Conservation (phyloP, 495 filamentous ascomycete genomes). For the Podospora pseudopauciseta region DNA sequence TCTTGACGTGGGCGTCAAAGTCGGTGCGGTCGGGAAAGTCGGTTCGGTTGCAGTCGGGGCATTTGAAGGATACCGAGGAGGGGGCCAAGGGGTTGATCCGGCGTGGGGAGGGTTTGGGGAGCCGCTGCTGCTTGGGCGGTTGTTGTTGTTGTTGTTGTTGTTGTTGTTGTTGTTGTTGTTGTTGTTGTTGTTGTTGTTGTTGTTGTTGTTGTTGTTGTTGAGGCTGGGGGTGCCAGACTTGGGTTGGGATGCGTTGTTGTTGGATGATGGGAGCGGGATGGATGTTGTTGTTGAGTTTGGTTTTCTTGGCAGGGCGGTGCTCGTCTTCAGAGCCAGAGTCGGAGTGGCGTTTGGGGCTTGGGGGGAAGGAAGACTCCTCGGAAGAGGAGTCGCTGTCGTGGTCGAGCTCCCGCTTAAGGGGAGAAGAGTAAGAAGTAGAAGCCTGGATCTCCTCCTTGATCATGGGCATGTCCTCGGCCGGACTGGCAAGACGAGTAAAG, state of each 20-base stretch:
- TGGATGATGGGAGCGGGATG: neutral
- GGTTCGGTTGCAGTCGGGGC: slow-evolving; percentile 24
- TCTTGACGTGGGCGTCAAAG: slow-evolving; percentile 49
- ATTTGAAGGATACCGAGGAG: slow-evolving; percentile 13
- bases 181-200: neutral
- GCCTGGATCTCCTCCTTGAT: slow-evolving; percentile 36
- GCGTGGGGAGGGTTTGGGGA: neutral
- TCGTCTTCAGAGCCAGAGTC: slow-evolving; percentile 16
- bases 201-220: neutral
- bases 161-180: neutral
- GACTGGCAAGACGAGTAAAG: neutral
- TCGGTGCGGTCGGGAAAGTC: slow-evolving; percentile 38
- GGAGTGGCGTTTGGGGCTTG: slow-evolving; percentile 27
- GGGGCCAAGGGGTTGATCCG: neutral
- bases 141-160: neutral
- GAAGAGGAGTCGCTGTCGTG: slow-evolving; percentile 22
- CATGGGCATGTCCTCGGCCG: slow-evolving; percentile 19
- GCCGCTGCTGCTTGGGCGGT: neutral
- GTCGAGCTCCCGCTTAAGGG: slow-evolving; percentile 9
- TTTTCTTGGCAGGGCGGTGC: slow-evolving; percentile 19
- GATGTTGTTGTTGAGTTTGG: slow-evolving; percentile 21
- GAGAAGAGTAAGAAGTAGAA: slow-evolving; percentile 18
- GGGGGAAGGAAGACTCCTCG: slow-evolving; percentile 23
- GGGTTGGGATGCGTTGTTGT: neutral
- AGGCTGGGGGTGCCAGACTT: neutral